Conservation (phyloP, 257 asterid genomes). For the Fraxinus pennsylvanica region DNA sequence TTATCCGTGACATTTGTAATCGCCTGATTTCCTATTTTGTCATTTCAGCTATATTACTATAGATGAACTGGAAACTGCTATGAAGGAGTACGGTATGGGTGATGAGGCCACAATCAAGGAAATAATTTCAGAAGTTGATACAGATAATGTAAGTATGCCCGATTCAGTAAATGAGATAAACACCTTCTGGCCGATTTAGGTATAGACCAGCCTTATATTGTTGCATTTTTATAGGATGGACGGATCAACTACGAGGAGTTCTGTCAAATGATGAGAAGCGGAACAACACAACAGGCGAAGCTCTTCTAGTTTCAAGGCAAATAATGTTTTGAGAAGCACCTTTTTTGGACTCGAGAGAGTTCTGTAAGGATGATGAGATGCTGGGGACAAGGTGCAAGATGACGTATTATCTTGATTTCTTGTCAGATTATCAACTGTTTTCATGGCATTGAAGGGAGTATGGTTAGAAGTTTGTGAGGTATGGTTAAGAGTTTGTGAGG, state of each 20-base stretch:
- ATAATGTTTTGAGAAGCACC: constrained; percentile 20
- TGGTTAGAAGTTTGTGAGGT: constrained; percentile 27
- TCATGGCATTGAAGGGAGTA: constrained; percentile 11
- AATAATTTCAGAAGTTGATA: constrained; percentile 67
- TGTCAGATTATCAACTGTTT: constrained; percentile 3
- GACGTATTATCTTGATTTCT: constrained; percentile 11
- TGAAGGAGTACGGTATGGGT: constrained; percentile 70
- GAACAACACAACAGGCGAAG: constrained; percentile 58
- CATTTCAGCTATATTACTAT: constrained; percentile 56
- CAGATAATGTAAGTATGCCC: constrained; percentile 58
- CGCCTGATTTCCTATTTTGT: neutral
- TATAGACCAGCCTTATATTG: constrained; percentile 9
- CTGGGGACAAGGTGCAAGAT: neutral
- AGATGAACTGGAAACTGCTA: constrained; percentile 72
- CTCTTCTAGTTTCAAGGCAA: constrained; percentile 44
- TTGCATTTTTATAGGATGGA: constrained; percentile 57
- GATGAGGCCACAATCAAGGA: constrained; percentile 68
- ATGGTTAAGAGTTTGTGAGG: constrained; percentile 27
- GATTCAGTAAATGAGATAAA: neutral
- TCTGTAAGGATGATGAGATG: constrained; percentile 16
- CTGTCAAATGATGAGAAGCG: constrained; percentile 93
- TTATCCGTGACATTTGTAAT: neutral
- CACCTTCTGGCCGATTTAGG: neutral
- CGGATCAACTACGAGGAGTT: constrained; percentile 86
- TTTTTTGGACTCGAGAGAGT: constrained; percentile 3